Conservation (phyloP, 2,329 filamentous ascomycete species). For the Bipolaris cookei region DNA sequence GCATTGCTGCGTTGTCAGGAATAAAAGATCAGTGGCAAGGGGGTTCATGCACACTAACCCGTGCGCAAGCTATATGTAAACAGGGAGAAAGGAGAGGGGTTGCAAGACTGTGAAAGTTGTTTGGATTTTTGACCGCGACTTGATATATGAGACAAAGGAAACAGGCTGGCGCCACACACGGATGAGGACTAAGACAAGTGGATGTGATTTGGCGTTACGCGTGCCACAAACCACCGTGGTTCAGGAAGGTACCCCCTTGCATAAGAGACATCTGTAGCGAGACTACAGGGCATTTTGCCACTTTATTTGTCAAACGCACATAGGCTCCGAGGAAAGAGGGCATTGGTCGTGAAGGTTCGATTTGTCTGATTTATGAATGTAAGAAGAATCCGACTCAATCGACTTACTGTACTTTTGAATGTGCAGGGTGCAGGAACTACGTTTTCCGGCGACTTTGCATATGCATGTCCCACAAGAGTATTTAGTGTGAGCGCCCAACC, state of each 20-base stretch:
- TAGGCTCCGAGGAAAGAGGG: background rate
- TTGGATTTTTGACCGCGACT: background rate
- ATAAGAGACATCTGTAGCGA: slow-evolving; percentile 3
- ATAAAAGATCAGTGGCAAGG: background rate
- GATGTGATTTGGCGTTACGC: slow-evolving; percentile 3
- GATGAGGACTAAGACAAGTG: background rate
- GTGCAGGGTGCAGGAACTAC: background rate
- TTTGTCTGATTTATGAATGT: background rate
- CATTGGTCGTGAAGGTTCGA: background rate
- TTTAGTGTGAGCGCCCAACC: background rate
- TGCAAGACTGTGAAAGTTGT: background rate
- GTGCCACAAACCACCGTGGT: slow-evolving; percentile 1
- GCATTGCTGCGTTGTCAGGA: background rate
- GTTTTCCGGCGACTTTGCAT: background rate
- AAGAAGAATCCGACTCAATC: background rate
- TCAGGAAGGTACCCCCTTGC: slow-evolving; percentile 8
- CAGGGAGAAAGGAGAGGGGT: too few species aligned
- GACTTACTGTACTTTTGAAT: background rate
- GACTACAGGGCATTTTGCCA: background rate
- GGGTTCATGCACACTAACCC: background rate
- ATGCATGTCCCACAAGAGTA: background rate
- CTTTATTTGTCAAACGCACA: background rate
- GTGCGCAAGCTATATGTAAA: background rate
- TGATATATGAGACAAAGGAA: slow-evolving; percentile 15
- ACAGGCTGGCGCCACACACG: slow-evolving; percentile 8